phyloP scores from a whole-genome alignment of 179 eudicot species.

The Gypsophila paniculata region DNA sequence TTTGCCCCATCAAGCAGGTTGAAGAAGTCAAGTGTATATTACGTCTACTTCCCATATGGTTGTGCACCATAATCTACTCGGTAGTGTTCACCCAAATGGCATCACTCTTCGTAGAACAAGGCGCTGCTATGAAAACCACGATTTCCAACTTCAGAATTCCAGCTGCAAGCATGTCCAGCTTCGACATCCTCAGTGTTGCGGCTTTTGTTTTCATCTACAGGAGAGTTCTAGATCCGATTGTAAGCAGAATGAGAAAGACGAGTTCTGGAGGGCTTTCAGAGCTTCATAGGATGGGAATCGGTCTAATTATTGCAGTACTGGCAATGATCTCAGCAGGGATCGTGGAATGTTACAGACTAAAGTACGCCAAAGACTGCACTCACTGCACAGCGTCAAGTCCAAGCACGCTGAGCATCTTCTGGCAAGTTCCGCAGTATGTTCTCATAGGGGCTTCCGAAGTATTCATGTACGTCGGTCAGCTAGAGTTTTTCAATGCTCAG shows the following conservation, averaged over 20 bases:
- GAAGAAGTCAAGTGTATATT: slow-evolving; percentile 78
- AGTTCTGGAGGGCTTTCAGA: slow-evolving; percentile 48
- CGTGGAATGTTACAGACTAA: slow-evolving; percentile 61
- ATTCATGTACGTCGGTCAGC: slow-evolving; percentile 75
- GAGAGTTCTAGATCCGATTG: slow-evolving; percentile 53
- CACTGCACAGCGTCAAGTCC: slow-evolving; percentile 38
- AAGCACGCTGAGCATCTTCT: slow-evolving; percentile 67
- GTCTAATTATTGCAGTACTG: slow-evolving; percentile 58
- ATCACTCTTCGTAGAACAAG: slow-evolving; percentile 79
- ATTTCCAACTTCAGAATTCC: slow-evolving; percentile 54
- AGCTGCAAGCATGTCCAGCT: slow-evolving; percentile 81
- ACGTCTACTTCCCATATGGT: slow-evolving; percentile 71
- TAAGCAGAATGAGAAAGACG: slow-evolving; percentile 43
- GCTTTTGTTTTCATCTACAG: slow-evolving; percentile 52
- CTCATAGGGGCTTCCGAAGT: slow-evolving; percentile 79
- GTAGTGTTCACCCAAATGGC: slow-evolving; percentile 80
- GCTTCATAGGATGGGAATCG: slow-evolving; percentile 85
- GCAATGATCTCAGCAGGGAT: slow-evolving; percentile 74
- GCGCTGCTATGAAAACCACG: slow-evolving; percentile 58
- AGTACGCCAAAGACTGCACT: slow-evolving; percentile 40
- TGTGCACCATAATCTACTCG: slow-evolving; percentile 74
- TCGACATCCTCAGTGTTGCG: slow-evolving; percentile 70
- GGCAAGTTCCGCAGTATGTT: slow-evolving; percentile 81
- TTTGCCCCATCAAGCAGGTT: slow-evolving; percentile 68
- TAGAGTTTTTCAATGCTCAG: slow-evolving; percentile 79